These are phyloP conservation scores for Ilex aquifolium DNA, from an alignment of 257 asterid species.

Conservation along the genomic window DNA sequence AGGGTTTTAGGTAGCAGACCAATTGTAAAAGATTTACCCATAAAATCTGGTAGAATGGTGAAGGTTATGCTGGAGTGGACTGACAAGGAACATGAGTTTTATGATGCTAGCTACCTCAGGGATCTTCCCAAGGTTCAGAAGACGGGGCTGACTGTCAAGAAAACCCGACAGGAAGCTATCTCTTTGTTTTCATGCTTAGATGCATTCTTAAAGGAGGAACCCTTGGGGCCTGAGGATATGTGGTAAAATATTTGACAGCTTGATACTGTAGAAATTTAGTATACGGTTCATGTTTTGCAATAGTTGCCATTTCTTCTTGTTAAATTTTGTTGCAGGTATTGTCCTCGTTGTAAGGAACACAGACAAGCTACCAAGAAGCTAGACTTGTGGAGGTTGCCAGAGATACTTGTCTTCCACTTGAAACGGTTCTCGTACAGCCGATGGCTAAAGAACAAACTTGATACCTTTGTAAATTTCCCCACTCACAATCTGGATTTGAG, in stretches of 20 bases:
- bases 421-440: constrained; percentile 86
- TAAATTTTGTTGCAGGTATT: constrained; percentile 57
- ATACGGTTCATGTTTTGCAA: constrained; percentile 3
- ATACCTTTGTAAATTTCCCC: constrained; percentile 86
- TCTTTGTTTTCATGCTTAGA: constrained; percentile 92
- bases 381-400: constrained; percentile 93
- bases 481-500: constrained; percentile 68
- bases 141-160: constrained; percentile 63
- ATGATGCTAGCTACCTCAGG: constrained; percentile 63
- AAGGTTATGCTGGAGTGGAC: constrained; percentile 85
- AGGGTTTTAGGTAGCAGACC: constrained; percentile 58
- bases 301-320: constrained; percentile 6
- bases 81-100: constrained; percentile 53
- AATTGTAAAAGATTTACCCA: constrained; percentile 51
- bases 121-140: constrained; percentile 85
- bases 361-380: constrained; percentile 92
- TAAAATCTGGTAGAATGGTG: constrained; percentile 37
- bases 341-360: constrained; percentile 91
- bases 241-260: constrained; percentile 40
- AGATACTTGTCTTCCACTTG: constrained; percentile 80
- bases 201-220: constrained; percentile 94
- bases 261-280: constrained; percentile 10
- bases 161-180: constrained; percentile 83
- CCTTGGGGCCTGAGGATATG: constrained; percentile 98
- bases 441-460: constrained; percentile 92